Conservation (phyloP, 73 alveolate species). For the Paramecium sonneborni region DNA sequence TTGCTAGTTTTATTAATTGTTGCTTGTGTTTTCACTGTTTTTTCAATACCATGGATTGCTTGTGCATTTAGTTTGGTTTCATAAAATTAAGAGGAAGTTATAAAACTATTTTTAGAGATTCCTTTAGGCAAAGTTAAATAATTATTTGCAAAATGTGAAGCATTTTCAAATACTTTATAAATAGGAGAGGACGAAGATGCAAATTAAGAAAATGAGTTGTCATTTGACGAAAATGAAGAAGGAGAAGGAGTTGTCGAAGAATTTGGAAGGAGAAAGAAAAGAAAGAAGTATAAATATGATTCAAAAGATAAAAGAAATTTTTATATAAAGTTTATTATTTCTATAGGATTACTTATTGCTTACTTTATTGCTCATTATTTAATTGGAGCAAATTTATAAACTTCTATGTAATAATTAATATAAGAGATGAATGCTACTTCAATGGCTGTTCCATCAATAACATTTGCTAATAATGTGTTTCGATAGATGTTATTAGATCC, state of each 20-base stretch:
- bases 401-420: slow-evolving; percentile 2
- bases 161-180: slow-evolving; percentile 54
- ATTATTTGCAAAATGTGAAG: slow-evolving; percentile 62
- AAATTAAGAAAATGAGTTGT: slow-evolving; percentile 4
- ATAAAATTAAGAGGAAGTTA: slow-evolving; percentile 47
- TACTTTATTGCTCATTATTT: slow-evolving; percentile 62
- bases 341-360: slow-evolving; percentile 10
- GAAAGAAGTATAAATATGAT: slow-evolving; percentile 64
- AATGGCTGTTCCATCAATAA: slow-evolving; percentile 48
- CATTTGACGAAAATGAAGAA: slow-evolving; percentile 55
- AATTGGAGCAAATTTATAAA: slow-evolving; percentile 38
- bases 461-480: slow-evolving; percentile 62
- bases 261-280: slow-evolving; percentile 65
- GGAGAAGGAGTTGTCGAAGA: slow-evolving; percentile 60
- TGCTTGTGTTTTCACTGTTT: slow-evolving; percentile 47
- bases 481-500: slow-evolving; percentile 39
- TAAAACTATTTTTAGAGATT: slow-evolving; percentile 57
- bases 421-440: slow-evolving; percentile 59
- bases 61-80: slow-evolving; percentile 47
- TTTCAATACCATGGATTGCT: slow-evolving; percentile 60
- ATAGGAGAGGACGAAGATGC: slow-evolving; percentile 68
- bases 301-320: slow-evolving; percentile 61
- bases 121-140: slow-evolving; percentile 60
- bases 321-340: slow-evolving; percentile 48
- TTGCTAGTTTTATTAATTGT: slow-evolving; percentile 16